Base-by-base conservation (phyloP, 768 basidiomycete genomes). In the Suillus subaureus region DNA sequence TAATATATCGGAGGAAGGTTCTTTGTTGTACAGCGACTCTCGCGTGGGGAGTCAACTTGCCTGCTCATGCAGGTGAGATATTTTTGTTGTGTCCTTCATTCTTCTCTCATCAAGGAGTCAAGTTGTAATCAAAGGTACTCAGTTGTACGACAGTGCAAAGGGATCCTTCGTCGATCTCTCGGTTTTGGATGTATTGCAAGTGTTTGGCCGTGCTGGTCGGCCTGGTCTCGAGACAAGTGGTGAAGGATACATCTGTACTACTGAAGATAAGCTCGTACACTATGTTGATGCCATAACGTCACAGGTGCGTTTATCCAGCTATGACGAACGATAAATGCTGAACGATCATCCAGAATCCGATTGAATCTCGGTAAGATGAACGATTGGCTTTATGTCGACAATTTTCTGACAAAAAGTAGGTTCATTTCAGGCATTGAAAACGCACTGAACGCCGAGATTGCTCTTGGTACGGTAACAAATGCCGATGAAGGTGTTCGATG, bases 31-130 rank as follows among this genome's bases (percentile, higher is more conserved):
- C 97, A 2, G 94, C 97, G 6, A 99, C 97, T 3, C 83, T 99
- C 51, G 97, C 97, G 6, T 99, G 97, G 97, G 97, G 97, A 79
- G 97, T 99, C 70, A 99, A 99, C 77, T 81, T 99, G 68, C 97
- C 97, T 40, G 97, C 97, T 21, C 97, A 99, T 78, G 97, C 97
- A 64, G 94, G 93, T 93, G 67, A 68, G 79, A 71, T 61, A 63
- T 68, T 63, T 63, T 56, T 68, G 18, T 69, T 55, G n/a, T 21
- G 61, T 56, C 15, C 58, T 56, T n/a, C 61, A 21, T 47, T 21
- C 31, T 28, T 60, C 55, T 65, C 47, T 68, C 61, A 68, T 63
- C 68, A 45, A 18, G 23, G 9, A 54, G 62, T 40, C 61, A 62
- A 93, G 96, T 97, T 62, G 79, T 97, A 68, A 98, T 97, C 81